Percentiles rank a stretch among this genome's conserved stretches.
Conservation (phyloP, 148 eudicot species). For the Rhododendron mucronatum region DNA sequence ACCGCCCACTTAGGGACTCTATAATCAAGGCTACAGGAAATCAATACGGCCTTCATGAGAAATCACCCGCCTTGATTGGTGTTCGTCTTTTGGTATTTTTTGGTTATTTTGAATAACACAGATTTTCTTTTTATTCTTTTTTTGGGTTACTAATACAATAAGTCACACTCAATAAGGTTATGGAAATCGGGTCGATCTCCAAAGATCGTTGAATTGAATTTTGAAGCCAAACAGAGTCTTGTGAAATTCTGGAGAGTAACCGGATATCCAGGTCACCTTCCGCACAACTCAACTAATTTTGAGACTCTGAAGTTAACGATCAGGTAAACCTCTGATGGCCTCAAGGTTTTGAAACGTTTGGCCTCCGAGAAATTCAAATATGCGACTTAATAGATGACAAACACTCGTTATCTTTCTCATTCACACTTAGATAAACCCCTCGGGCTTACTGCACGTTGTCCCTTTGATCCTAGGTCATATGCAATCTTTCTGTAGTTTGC, state of each 20-base stretch:
- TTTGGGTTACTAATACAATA: no score
- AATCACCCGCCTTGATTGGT: background rate
- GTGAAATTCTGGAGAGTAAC: no score
- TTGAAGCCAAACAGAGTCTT: no score
- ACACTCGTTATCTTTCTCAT: background rate
- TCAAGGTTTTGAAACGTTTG: no score
- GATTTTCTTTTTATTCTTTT: no score
- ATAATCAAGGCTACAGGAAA: background rate
- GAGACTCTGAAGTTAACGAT: no score
- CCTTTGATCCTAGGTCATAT: background rate
- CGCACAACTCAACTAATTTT: no score
- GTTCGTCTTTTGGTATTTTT: background rate
- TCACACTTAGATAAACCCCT: background rate
- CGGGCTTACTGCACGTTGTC: background rate
- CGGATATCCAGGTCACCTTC: background rate
- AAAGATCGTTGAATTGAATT: no score
- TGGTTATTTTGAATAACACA: background rate
- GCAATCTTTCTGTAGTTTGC: background rate
- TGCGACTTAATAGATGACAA: background rate
- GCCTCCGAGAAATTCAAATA: no score
- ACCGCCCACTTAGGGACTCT: background rate
- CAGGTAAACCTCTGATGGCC: background rate
- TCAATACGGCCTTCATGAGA: background rate
- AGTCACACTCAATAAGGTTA: no score
- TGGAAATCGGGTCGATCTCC: no score